Evolutionary conservation across 129 eudicot genomes (phyloP).

Genomic region (Rutidosis leptorrhynchoides): DNA sequence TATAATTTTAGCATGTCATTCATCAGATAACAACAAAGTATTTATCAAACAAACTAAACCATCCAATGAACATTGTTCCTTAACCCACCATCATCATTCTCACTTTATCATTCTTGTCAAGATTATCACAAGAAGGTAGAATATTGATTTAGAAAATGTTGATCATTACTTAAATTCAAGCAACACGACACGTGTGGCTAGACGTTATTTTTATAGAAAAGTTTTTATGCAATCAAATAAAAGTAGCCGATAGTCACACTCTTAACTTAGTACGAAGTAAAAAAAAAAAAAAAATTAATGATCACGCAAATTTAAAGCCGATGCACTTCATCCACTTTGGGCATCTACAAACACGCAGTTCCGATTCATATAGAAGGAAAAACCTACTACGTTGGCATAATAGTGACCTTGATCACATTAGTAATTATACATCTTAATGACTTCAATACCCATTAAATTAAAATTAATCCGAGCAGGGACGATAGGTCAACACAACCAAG

Average conservation of each 20-base stretch:
- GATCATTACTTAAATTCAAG: not conserved
- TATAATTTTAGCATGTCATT: not conserved
- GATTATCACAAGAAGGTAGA: not conserved
- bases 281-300: not conserved
- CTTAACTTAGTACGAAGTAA: slow-evolving; percentile 6
- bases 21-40: not conserved
- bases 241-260: slow-evolving; percentile 1
- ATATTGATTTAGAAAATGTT: not conserved
- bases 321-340: slow-evolving; percentile 3
- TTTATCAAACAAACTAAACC: not conserved
- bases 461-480: not conserved
- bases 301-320: not conserved
- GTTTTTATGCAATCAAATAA: slow-evolving; percentile 4
- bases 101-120: not conserved
- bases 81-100: slow-evolving; percentile 8
- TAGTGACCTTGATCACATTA: not conserved
- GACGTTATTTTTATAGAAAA: not conserved
- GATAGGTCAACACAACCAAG: not conserved
- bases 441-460: slow-evolving; percentile 14
- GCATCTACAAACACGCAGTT: not conserved
- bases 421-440: slow-evolving; percentile 7
- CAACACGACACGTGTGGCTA: not conserved
- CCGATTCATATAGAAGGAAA: not conserved
- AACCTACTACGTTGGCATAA: not conserved
- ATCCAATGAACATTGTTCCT: slow-evolving; percentile 7